These are phyloP conservation scores for Talaromyces proteolyticus DNA, from an alignment of 495 filamentous ascomycete species.

Conservation along the genomic window DNA sequence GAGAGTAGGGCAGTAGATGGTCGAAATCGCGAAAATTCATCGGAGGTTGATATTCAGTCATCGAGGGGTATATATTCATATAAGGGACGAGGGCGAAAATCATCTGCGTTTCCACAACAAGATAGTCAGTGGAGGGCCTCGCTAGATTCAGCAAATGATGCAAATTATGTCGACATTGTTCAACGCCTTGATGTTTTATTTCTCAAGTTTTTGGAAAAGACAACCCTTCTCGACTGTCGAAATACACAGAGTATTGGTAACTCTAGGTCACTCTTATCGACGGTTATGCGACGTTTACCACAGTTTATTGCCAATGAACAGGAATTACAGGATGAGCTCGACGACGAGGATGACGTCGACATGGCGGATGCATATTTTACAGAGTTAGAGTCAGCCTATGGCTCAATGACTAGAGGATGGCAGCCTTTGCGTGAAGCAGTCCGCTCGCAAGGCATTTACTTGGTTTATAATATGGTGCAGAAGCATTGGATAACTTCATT, in stretches of 20 bases:
- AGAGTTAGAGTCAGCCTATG: conserved; percentile 58
- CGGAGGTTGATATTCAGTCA: background rate
- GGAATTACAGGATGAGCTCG: conserved; percentile 37
- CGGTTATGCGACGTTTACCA: conserved; percentile 57
- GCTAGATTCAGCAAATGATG: conserved; percentile 27
- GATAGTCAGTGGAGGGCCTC: conserved; percentile 27
- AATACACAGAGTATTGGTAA: conserved; percentile 16
- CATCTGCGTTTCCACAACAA: background rate
- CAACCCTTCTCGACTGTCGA: conserved; percentile 10
- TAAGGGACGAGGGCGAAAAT: background rate
- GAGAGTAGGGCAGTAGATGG: background rate
- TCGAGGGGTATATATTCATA: background rate
- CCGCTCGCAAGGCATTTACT: conserved; percentile 58
- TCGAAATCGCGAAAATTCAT: background rate
- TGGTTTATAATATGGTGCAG: conserved; percentile 49
- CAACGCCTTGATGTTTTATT: conserved; percentile 30
- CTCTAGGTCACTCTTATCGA: conserved; percentile 57
- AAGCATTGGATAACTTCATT: conserved; percentile 34
- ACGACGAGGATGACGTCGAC: conserved; percentile 40
- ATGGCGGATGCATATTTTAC: conserved; percentile 54
- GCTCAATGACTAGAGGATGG: conserved; percentile 51
- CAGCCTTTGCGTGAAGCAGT: conserved; percentile 57
- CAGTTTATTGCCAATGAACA: conserved; percentile 59
- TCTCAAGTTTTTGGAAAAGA: conserved; percentile 32
- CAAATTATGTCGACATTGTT: conserved; percentile 31